Evolutionary conservation across 2,329 filamentous ascomycete species (phyloP), one percentile per base, ranked within the genome.

Genomic region (Grosmannia serpens): DNA sequence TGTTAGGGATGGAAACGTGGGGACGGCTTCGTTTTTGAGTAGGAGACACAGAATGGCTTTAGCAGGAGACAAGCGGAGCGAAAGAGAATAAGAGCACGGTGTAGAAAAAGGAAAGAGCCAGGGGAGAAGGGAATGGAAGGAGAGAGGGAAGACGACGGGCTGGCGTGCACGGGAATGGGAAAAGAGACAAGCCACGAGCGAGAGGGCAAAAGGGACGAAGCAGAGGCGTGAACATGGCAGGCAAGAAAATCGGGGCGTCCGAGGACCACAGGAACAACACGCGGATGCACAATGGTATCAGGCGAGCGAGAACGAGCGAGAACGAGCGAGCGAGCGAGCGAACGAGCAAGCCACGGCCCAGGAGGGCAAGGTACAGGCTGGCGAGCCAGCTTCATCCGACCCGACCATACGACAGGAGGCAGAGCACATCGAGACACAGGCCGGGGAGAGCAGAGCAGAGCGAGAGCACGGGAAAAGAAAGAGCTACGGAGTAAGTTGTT

Each of bases 1-100:
- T 47, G 44, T 53, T 51, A 56, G 55, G 62, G 60, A 60, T 53
- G 53, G 46, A n/a, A 53, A 51, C 60, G 62, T 73, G 74, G 76
- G 74, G 76, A 80, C 77, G 74, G 73, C 73, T 77, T 74, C 74
- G 70, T 73, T 76, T 76, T 75, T 73, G 69, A 68, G 69, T 65
- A 41, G 17, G 46, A 58, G 46, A 52, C 33, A 44, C 46, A 55
- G 35, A 58, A 55, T n/a, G 35, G 24, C 33, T 29, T 49, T 33
- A 47, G 50, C 49, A 58, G 27, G 49, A 26, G 38, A 44, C 24
- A 24, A 46, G 51, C 56, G 56, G 51, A 58, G 41, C 38, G 56
- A 53, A 17, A 50, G n/a, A 35, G 54, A 56, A n/a, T 35, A 20
- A n/a, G 58, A 58, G 57, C 55, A 60, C 54, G 56, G 58, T 56